Conservation (phyloP, 208 protist species). For the Leishmania major region DNA sequence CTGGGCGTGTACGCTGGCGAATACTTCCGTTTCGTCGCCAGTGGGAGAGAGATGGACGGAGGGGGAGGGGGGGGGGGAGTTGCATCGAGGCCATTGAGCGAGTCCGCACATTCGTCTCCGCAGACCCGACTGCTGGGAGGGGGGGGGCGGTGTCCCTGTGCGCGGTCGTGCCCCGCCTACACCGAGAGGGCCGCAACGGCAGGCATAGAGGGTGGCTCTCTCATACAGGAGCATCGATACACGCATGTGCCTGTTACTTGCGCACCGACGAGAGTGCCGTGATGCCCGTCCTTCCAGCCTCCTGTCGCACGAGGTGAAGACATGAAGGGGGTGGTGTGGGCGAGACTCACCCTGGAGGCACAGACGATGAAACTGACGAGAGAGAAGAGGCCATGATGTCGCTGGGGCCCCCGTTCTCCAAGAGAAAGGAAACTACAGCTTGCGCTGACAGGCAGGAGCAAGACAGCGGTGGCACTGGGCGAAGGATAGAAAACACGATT, state of each 20-base stretch:
- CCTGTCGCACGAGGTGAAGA: background rate
- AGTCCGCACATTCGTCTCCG: background rate
- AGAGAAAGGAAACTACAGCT: background rate
- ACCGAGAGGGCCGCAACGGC: background rate
- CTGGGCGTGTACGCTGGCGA: background rate
- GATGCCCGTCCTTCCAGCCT: background rate
- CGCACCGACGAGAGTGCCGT: background rate
- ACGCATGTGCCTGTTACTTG: background rate
- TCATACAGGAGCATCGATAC: background rate
- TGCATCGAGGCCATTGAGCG: background rate
- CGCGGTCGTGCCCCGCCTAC: background rate
- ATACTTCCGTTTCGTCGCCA: background rate
- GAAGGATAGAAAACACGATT: background rate
- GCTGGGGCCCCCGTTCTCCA: background rate
- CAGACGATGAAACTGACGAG: background rate
- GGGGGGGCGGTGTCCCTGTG: background rate
- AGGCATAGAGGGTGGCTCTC: background rate
- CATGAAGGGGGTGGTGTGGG: background rate
- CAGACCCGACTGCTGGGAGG: background rate
- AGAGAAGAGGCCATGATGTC: background rate
- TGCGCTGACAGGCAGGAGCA: background rate
- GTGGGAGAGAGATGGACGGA: background rate
- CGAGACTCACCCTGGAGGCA: background rate
- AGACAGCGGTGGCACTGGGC: background rate
- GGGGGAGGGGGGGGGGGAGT: background rate